These are phyloP conservation scores for Saksenaea vasiformis DNA, from an alignment of 371 early-diverging fungal species.

Conservation along the genomic window DNA sequence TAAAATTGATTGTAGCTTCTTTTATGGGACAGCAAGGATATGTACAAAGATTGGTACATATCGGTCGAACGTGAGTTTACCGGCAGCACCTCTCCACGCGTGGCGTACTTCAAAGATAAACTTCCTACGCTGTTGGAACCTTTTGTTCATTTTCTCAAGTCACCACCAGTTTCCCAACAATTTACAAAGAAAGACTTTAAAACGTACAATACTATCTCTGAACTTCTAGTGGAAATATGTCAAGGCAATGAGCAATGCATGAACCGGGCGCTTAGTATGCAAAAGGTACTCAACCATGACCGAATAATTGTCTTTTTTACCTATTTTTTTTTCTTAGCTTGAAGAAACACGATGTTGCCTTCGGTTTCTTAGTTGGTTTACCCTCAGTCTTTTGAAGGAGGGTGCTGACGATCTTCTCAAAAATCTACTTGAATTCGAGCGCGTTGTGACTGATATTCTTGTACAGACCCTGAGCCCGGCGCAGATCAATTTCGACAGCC, in stretches of 20 bases:
- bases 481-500: constrained; percentile 36
- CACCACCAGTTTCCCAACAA: constrained; percentile 32
- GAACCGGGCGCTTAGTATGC: constrained; percentile 28
- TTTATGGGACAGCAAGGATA: constrained; percentile 42
- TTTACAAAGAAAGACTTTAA: constrained; percentile 57
- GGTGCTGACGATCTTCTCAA: constrained; percentile 20
- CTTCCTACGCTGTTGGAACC: constrained; percentile 29
- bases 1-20: constrained; percentile 23
- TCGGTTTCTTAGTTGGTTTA: constrained; percentile 54
- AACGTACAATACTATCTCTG: constrained; percentile 34
- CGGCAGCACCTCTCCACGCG: constrained; percentile 14
- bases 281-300: constrained; percentile 34
- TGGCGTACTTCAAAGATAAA: constrained; percentile 37
- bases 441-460: constrained; percentile 39
- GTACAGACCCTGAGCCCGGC: constrained; percentile 40
- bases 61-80: constrained; percentile 30
- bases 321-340: constrained; percentile 20
- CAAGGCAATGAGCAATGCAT: constrained; percentile 29
- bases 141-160: constrained; percentile 36
- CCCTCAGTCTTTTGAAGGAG: constrained; percentile 31
- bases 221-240: constrained; percentile 40
- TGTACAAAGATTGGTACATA: constrained; percentile 36
- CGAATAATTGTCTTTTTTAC: neutral
- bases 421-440: constrained; percentile 37
- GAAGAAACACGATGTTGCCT: constrained; percentile 46